phyloP scores from a whole-genome alignment of 345 rosid species.

The Anastatica hierochuntica region DNA sequence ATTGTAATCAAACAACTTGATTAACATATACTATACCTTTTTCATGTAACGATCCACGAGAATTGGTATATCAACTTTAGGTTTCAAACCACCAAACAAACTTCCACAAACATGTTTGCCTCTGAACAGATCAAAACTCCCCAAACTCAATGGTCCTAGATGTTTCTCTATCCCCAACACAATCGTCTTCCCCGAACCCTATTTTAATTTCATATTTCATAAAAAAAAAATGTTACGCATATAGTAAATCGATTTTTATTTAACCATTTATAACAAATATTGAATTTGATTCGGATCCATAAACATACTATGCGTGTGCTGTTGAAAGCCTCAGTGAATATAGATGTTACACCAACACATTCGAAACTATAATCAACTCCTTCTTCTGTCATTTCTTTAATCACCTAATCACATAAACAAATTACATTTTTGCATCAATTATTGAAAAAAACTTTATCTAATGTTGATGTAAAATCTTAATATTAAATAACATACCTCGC shows the following conservation, averaged over 20 bases:
- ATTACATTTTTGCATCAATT: too few species aligned
- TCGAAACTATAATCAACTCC: constrained; percentile 77
- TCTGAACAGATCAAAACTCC: constrained; percentile 24
- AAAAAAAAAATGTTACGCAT: too few species aligned
- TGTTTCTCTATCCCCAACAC: constrained; percentile 40
- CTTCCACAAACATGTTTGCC: constrained; percentile 42
- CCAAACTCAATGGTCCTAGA: constrained; percentile 23
- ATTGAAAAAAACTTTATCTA: background rate
- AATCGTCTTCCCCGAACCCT: constrained; percentile 67
- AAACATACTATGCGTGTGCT: constrained; percentile 34
- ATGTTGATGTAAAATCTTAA: background rate
- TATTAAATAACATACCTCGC: constrained; percentile 42
- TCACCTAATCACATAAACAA: background rate
- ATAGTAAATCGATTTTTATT: background rate
- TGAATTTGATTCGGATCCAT: background rate
- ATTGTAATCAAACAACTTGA: too few species aligned
- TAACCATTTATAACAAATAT: background rate
- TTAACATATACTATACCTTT: too few species aligned
- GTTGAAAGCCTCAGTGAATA: constrained; percentile 36
- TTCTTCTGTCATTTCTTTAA: constrained; percentile 41
- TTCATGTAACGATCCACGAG: constrained; percentile 31
- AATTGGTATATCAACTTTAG: constrained; percentile 43
- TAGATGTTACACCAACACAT: constrained; percentile 46
- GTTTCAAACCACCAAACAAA: constrained; percentile 49
- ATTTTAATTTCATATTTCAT: background rate